Evolutionary conservation across 2,329 filamentous ascomycete species (phyloP).

Genomic region (Aspergillus piperis): DNA sequence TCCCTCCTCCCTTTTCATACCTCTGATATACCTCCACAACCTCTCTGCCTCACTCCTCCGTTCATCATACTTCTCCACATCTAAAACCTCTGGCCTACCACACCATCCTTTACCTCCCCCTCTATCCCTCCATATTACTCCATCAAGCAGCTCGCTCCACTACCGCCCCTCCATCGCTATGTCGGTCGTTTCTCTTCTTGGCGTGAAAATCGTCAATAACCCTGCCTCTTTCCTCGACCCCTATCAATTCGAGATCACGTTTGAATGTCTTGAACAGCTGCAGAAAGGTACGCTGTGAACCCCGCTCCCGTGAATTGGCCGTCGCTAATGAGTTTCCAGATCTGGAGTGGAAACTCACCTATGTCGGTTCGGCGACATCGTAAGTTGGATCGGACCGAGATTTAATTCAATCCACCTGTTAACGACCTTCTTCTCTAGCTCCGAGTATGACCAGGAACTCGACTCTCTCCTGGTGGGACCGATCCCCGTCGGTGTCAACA

Average conservation of each 20-base stretch:
- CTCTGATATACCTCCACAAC: slow-evolving; percentile 6
- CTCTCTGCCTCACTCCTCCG: background rate
- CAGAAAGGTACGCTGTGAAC: slow-evolving; percentile 69
- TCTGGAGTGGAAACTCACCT: slow-evolving; percentile 98
- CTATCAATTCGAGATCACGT: slow-evolving; percentile 98
- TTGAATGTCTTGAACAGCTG: slow-evolving; percentile 92
- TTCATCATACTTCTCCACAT: background rate
- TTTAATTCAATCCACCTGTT: slow-evolving; percentile 12
- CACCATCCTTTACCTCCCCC: background rate
- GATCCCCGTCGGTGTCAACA: slow-evolving; percentile 97
- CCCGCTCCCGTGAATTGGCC: background rate
- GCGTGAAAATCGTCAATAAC: slow-evolving; percentile 96
- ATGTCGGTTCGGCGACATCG: slow-evolving; percentile 97
- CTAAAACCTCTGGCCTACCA: background rate
- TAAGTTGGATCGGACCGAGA: slow-evolving; percentile 49
- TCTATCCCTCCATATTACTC: background rate
- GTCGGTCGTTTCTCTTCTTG: slow-evolving; percentile 95
- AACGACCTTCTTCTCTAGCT: slow-evolving; percentile 54
- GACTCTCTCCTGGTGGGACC: slow-evolving; percentile 95
- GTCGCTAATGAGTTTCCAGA: slow-evolving; percentile 56
- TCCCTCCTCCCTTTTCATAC: slow-evolving; percentile 8
- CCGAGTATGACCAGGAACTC: slow-evolving; percentile 97
- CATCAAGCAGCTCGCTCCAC: background rate
- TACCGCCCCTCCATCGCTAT: slow-evolving; percentile 52
- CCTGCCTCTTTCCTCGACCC: slow-evolving; percentile 89